Base-by-base conservation (phyloP, 1,284 basidiomycete genomes). In the Wallemia ichthyophaga region DNA sequence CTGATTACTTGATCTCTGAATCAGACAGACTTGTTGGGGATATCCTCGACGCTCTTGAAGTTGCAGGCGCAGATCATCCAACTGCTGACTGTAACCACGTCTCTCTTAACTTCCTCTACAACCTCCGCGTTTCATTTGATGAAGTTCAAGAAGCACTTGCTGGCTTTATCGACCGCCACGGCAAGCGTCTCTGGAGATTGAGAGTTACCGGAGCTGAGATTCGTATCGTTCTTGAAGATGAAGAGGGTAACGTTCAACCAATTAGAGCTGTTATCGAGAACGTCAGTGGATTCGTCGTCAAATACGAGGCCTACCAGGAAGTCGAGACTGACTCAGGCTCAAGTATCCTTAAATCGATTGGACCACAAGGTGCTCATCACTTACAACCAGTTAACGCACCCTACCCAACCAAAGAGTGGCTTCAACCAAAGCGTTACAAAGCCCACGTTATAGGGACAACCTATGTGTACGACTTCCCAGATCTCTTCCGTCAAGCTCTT, bases 301-400 rank as follows among this genome's bases (percentile, higher is more conserved):
- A 95, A 71, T 96, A 83, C 74, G 86, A 92, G 68, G 86, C 85
- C n/a, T 99, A 99, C 74, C 89, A 96, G 71, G 94, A 99, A 73
- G 87, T 96, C 65, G 82, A 81, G 54, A 94, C 86, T 56, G 91
- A 96, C 69, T 91, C 85, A 71, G 92, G 92, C 58, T 83, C 82
- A 7, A 83, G 82, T 5, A 88, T 96, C 64, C 77, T 98, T 64
- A 94, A 94, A 72, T 92, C 91, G 5, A 92, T 95, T 64, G 91
- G 91, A 58, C 70, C 72, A 7, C 86, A 85, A 68, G 89, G 91
- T 11, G 85, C 88, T 58, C 76, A 91, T 62, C 89, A 95, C 71
- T 75, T 94, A 56, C 88, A 89, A 71, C 86, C 86, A 25, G 88
- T 91, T 64, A 83, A 86, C 71, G 80, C 82, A 64, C 76, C 87